Percentiles rank a stretch among this genome's conserved stretches.
Evolutionary conservation across 176 grass and related monocot genomes (phyloP).

Genomic region (Carex myosuroides): DNA sequence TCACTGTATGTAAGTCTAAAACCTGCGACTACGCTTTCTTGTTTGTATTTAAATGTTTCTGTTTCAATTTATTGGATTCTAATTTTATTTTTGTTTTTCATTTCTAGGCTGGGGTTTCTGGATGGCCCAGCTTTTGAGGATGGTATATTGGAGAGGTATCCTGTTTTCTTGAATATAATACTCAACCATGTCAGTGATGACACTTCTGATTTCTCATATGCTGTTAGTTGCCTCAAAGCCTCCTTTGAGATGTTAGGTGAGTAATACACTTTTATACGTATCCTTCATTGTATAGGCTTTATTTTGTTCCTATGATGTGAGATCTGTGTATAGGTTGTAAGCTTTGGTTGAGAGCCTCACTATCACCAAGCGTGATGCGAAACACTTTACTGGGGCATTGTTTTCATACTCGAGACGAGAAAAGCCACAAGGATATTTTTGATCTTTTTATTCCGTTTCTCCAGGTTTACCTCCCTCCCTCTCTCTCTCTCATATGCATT

Average conservation of each 20-base stretch:
- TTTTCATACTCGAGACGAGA: slow-evolving; percentile 92
- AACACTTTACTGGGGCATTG: slow-evolving; percentile 95
- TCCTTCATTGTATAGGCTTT: neutral
- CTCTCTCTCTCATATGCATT: neutral
- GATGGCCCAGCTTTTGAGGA: slow-evolving; percentile 90
- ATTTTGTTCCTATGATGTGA: neutral
- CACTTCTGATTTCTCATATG: slow-evolving; percentile 82
- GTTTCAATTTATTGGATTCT: neutral
- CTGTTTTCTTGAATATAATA: slow-evolving; percentile 84
- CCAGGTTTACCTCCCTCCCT: slow-evolving; percentile 50
- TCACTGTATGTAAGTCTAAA: slow-evolving; percentile 89
- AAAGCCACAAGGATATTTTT: slow-evolving; percentile 97
- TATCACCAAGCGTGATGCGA: slow-evolving; percentile 90
- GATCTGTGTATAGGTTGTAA: slow-evolving; percentile 65
- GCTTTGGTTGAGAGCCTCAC: slow-evolving; percentile 90
- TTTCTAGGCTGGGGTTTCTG: slow-evolving; percentile 87
- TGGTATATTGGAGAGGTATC: slow-evolving; percentile 88
- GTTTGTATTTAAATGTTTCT: neutral
- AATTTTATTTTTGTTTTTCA: slow-evolving; percentile 15
- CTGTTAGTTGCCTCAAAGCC: slow-evolving; percentile 87
- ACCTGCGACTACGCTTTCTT: slow-evolving; percentile 16
- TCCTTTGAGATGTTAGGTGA: slow-evolving; percentile 96
- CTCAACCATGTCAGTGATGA: slow-evolving; percentile 96
- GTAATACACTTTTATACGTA: slow-evolving; percentile 21
- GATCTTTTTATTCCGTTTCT: slow-evolving; percentile 99